Evolutionary conservation across 2,329 filamentous ascomycete species (phyloP).

Genomic region (Phoma sp.): DNA sequence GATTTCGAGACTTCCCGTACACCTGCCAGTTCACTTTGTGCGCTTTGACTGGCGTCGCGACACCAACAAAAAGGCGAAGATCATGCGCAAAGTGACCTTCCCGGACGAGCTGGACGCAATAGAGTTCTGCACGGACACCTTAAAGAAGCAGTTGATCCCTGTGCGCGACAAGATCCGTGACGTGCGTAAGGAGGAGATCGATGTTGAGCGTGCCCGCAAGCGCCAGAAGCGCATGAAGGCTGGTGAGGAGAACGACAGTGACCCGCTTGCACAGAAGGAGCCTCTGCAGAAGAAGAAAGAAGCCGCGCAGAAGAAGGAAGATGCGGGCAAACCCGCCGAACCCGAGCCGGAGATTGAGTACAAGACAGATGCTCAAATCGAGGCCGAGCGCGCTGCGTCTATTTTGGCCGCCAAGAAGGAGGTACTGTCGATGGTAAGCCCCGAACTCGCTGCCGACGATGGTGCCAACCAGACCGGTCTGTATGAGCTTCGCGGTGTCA

Average conservation of each 20-base stretch:
- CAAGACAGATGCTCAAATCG: slow-evolving; percentile 94
- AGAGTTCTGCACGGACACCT: slow-evolving; percentile 92
- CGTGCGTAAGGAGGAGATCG: slow-evolving; percentile 91
- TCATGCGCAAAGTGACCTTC: slow-evolving; percentile 98
- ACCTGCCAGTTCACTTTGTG: slow-evolving; percentile 95
- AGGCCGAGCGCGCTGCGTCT: slow-evolving; percentile 80
- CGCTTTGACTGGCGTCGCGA: slow-evolving; percentile 98
- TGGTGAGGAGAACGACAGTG: slow-evolving; percentile 60
- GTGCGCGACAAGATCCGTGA: slow-evolving; percentile 97
- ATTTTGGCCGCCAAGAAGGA: slow-evolving; percentile 87
- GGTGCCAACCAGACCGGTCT: slow-evolving; percentile 92
- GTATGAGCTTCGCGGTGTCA: slow-evolving; percentile 91
- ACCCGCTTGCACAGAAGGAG: slow-evolving; percentile 55
- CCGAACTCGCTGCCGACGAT: slow-evolving; percentile 76
- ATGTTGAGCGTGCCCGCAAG: slow-evolving; percentile 90
- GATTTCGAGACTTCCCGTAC: slow-evolving; percentile 90
- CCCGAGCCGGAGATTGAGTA: slow-evolving; percentile 76
- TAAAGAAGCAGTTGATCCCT: slow-evolving; percentile 82
- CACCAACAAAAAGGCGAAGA: slow-evolving; percentile 98
- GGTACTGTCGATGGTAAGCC: slow-evolving; percentile 77
- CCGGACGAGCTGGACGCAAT: slow-evolving; percentile 90
- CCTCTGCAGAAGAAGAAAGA: slow-evolving; percentile 60
- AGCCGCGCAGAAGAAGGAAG: slow-evolving; percentile 52
- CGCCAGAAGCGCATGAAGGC: slow-evolving; percentile 77
- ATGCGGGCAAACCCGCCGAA: slow-evolving; percentile 59